Evolutionary conservation across 2,329 filamentous ascomycete genomes (phyloP), one percentile per base, ranked within the genome.

Genomic region (Fusarium pseudoanthophilum): DNA sequence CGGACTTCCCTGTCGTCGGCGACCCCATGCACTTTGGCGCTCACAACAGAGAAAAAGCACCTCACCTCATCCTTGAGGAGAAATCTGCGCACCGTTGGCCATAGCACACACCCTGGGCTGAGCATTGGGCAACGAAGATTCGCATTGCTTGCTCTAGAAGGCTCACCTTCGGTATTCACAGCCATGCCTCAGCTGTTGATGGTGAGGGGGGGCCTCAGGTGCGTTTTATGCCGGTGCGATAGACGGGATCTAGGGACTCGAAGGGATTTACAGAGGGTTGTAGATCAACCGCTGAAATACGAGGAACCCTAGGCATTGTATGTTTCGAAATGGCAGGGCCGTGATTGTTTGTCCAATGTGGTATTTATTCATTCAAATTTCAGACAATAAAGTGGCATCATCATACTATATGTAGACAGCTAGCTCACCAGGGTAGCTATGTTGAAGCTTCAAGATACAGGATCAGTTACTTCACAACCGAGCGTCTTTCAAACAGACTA

Each of bases 261-360:
- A 61, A 37, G 45, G 67, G 61, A 73, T 73, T 67, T 24, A 40
- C 37, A 56, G 56, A 65, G 45, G 48, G 56, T 58, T 56, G 67
- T 18, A 71, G 67, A 73, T 73, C 70, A 70, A 67, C 67, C 70
- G 55, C 46, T 63, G 34, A 53, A 64, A 73, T 73, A 71, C 71
- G 71, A 73, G 60, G 57, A 67, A 62, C 46, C 65, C 67, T 37
- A 36, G 37, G 42, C 53, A 24, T 37, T 37, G 36, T 28, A 37
- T 67, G 70, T 67, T 73, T 73, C 36, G 34, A 58, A 56, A 43
- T 53, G 53, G 46, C 58, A 72, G 69, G 56, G 67, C 43, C 52
- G 59, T 42, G 26, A 39, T 37, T 42, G 42, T 42, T 49, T 49
- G 36, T 28, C 15, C 21, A 40, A 67, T 42, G 39, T 57, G 49